Evolutionary conservation across 805 yeast genomes (phyloP).

Genomic region (Priceomyces medius): DNA sequence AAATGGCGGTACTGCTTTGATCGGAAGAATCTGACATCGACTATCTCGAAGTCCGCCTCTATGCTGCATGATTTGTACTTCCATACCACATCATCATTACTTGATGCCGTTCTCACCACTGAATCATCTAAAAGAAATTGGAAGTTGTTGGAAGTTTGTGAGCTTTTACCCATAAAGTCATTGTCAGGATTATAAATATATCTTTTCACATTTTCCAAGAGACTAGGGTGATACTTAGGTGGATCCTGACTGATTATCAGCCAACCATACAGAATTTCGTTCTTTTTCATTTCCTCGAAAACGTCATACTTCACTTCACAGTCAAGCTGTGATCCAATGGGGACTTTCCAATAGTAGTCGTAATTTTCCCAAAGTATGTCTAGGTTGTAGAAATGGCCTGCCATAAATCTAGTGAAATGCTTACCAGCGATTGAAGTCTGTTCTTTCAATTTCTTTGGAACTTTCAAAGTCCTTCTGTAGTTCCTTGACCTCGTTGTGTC

Average conservation of each 20-base stretch:
- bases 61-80: slow-evolving; percentile 11
- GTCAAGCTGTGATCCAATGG: slow-evolving; percentile 19
- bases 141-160: slow-evolving; percentile 6
- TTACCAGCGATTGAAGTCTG: slow-evolving; percentile 17
- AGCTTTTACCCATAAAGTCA: neutral
- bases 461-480: slow-evolving; percentile 21
- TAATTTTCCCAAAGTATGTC: slow-evolving; percentile 19
- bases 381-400: slow-evolving; percentile 21
- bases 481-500: slow-evolving; percentile 24
- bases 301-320: slow-evolving; percentile 27
- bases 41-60: slow-evolving; percentile 13
- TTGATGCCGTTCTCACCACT: neutral
- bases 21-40: slow-evolving; percentile 9
- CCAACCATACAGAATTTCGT: slow-evolving; percentile 23
- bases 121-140: slow-evolving; percentile 8
- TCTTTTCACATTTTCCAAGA: slow-evolving; percentile 8
- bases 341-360: slow-evolving; percentile 28
- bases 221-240: slow-evolving; percentile 9
- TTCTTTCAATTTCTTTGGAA: slow-evolving; percentile 29
- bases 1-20: slow-evolving; percentile 12
- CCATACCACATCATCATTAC: slow-evolving; percentile 8
- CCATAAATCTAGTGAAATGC: slow-evolving; percentile 21
- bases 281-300: slow-evolving; percentile 21
- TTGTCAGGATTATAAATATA: slow-evolving; percentile 7
- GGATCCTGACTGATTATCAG: slow-evolving; percentile 11